Evolutionary conservation across 805 yeast species (phyloP), one percentile per base, ranked within the genome.

Genomic region (Teunomyces aglyptinius): DNA sequence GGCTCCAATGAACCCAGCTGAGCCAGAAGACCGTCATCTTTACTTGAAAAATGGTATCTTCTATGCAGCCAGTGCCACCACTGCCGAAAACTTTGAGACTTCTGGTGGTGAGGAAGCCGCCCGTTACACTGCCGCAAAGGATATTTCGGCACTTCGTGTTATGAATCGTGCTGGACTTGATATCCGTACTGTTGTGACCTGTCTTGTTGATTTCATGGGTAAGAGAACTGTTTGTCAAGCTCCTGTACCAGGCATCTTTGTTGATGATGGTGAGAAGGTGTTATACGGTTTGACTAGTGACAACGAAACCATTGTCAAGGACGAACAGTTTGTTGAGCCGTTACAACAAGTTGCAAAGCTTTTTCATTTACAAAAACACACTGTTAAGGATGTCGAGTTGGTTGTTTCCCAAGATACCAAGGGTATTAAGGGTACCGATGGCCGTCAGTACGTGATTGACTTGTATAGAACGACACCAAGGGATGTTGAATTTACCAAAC

Each of bases 241-340:
- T 11, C 96, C 97, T 10, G 96, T 92, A 38, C 99, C 99, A 12
- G 98, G 98, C 49, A 81, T 86, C 47, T 84, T 86, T 64, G 71
- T 65, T 34, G 77, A 68, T 32, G 68, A 71, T 24, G 76, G 70
- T 41, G 64, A 61, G 13, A 80, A 78, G 58, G 86, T 89, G 42
- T 76, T 74, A 7, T 89, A 91, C 60, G 98, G 98, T 45, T 76
- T 74, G 43, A 80, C 85, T 38, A 89, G 86, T 48, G 86, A 78
- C 47, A 72, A 70, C 13, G 68, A 74, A 11, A 66, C 68, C 34
- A 68, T 88, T 44, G 71, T 75, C 29, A 65, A 73, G 35, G 81
- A 80, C 54, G 68, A 68, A 13, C 70, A 73, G 12, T 86, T 89
- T 54, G 80, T 70, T 34, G 70, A 75, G 13, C 74, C 76, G 12